Base-by-base conservation (phyloP, 2,329 filamentous ascomycete genomes). In the Penicillium concentricum region DNA sequence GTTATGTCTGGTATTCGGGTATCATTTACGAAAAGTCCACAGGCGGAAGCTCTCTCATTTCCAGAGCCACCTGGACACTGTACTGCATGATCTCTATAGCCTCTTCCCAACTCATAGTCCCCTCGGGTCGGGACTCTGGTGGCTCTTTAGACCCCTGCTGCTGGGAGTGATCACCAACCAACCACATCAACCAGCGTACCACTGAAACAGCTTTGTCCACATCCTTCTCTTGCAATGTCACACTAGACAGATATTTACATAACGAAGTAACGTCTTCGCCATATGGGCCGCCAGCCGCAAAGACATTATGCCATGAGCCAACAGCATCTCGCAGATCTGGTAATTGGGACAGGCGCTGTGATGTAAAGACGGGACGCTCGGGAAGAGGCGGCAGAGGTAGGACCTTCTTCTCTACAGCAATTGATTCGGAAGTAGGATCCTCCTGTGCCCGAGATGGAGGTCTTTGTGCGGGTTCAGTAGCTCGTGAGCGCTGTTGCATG, bases 201-300 rank as follows among this genome's bases (percentile, higher is more conserved):
- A 94, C 74, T 13, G 83, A 83, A 2, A 85, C 81, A 1, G 84
- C 90, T 74, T 96, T 96, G 5, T 82, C 82, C 75, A 94, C 81
- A 70, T 97, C 87, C 56, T 82, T 80, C 73, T 97, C 94, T 56
- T 93, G 87, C 1, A 76, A 59, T 0, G 96, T 82, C 0, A 97
- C 90, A 26, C 82, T 82, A 5, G 72, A 78, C 30, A 97, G 73
- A 72, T 96, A 97, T 68, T 79, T 83, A 52, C 82, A 84, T 58
- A 97, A 79, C 37, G 92, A 86, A 39, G 81, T 82, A 0, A 93
- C 87, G 73, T 99, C 94, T 56, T 89, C 86, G 0, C 76, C 75
- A 72, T 94, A 92, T 1, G 94, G 94, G 0, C 90, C 91, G 3
- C 92, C 88, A 5, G 80, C 79, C 35, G 74, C 78, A 59, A 93